Evolutionary conservation across 495 filamentous ascomycete species (phyloP).

Genomic region (Neurospora hispaniola): DNA sequence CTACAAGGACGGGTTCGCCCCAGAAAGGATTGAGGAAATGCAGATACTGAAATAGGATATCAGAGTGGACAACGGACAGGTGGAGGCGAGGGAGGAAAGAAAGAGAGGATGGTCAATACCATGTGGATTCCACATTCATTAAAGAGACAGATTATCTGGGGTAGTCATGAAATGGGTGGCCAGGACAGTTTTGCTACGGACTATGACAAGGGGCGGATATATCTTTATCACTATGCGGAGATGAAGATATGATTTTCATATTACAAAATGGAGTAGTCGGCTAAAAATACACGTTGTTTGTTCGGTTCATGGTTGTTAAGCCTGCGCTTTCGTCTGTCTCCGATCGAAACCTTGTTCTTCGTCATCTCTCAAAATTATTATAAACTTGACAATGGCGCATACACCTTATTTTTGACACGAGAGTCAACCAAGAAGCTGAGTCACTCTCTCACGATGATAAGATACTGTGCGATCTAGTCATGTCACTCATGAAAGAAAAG

Average conservation of each 20-base stretch:
- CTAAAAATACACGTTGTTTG: background rate
- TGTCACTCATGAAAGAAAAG: background rate
- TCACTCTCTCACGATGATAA: background rate
- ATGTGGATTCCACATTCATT: background rate
- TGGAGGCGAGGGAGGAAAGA: background rate
- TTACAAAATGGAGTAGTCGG: background rate
- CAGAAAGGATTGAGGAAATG: slow-evolving; percentile 60
- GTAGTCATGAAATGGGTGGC: background rate
- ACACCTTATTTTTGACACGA: background rate
- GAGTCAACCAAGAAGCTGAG: background rate
- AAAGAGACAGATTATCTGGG: background rate
- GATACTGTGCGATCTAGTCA: background rate
- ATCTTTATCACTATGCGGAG: background rate
- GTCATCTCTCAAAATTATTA: background rate
- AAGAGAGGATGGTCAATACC: background rate
- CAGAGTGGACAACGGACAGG: background rate
- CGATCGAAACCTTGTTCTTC: background rate
- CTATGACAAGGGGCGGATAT: background rate
- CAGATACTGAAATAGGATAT: slow-evolving; percentile 55
- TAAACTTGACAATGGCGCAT: background rate
- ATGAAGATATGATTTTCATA: background rate
- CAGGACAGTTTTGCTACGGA: background rate
- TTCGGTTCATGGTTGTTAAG: background rate
- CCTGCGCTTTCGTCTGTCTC: background rate
- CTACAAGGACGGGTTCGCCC: slow-evolving; percentile 80